Conservation (phyloP, 768 basidiomycete species). For the Suillus lakei region DNA sequence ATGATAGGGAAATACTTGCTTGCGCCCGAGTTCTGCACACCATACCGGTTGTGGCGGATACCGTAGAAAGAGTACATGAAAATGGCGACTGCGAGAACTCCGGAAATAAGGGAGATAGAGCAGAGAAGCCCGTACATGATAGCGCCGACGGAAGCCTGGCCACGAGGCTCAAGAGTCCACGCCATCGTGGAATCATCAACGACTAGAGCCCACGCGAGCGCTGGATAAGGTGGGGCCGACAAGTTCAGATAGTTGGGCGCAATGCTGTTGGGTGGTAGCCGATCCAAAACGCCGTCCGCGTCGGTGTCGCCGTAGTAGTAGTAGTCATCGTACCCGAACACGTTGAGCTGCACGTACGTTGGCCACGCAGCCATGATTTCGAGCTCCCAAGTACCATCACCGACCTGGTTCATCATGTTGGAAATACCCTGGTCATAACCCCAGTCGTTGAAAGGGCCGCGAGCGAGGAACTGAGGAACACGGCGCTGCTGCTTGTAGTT, state of each 20-base stretch:
- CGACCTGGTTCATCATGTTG: conserved; percentile 66
- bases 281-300: conserved; percentile 85
- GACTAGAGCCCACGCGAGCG: conserved; percentile 84
- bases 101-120: conserved; percentile 84
- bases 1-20: conserved; percentile 91
- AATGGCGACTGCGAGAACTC: conserved; percentile 75
- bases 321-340: conserved; percentile 89
- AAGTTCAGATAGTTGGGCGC: conserved; percentile 91
- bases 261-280: conserved; percentile 85
- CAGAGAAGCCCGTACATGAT: conserved; percentile 88
- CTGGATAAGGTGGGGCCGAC: conserved; percentile 86
- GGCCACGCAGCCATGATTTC: conserved; percentile 94
- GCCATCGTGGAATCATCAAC: conserved; percentile 78
- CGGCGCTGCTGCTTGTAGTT: conserved; percentile 67
- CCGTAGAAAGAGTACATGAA: conserved; percentile 98
- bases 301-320: conserved; percentile 94
- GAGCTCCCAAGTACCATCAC: conserved; percentile 78
- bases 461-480: conserved; percentile 84
- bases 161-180: conserved; percentile 84
- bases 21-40: conserved; percentile 72
- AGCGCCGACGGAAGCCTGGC: conserved; percentile 78
- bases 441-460: conserved; percentile 92
- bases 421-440: conserved; percentile 86
- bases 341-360: conserved; percentile 86
- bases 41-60: conserved; percentile 92